Percentiles rank a stretch among this genome's conserved stretches.
Evolutionary conservation across 208 protist species (phyloP).

Genomic region (Sergeia podlipaevii): DNA sequence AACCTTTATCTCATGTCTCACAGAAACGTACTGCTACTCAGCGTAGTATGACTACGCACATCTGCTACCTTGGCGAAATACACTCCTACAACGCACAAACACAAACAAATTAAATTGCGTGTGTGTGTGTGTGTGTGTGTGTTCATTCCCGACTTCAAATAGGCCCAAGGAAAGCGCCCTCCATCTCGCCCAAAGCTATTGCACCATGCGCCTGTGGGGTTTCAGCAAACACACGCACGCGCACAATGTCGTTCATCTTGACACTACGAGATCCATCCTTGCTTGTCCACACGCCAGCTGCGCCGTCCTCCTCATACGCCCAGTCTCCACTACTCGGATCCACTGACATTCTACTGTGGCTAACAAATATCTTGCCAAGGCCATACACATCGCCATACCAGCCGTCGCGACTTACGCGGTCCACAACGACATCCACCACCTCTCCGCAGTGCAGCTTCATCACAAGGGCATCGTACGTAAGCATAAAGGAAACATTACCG

Average conservation of each 20-base stretch:
- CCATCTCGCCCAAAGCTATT: slow-evolving; percentile 71
- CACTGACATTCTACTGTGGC: slow-evolving; percentile 55
- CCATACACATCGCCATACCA: slow-evolving; percentile 74
- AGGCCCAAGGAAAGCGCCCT: slow-evolving; percentile 56
- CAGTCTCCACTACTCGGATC: slow-evolving; percentile 26
- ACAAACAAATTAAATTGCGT: no score
- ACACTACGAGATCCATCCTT: slow-evolving; percentile 55
- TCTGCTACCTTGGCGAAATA: no score
- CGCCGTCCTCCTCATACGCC: slow-evolving; percentile 62
- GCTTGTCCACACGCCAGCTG: slow-evolving; percentile 55
- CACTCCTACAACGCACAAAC: no score
- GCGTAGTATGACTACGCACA: no score
- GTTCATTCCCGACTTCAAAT: slow-evolving; percentile 16
- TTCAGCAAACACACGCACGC: slow-evolving; percentile 74
- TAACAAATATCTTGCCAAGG: slow-evolving; percentile 75
- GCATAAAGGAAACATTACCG: slow-evolving; percentile 67
- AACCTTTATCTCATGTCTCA: no score
- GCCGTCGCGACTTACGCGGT: slow-evolving; percentile 58
- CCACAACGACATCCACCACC: slow-evolving; percentile 78
- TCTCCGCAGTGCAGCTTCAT: slow-evolving; percentile 81
- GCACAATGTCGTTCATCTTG: slow-evolving; percentile 58
- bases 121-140: no score
- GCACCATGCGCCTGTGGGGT: slow-evolving; percentile 71
- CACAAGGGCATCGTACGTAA: slow-evolving; percentile 81
- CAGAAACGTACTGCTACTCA: no score